Conservation (phyloP, 2,329 filamentous ascomycete species). For the Raffaelea deltoideospora region DNA sequence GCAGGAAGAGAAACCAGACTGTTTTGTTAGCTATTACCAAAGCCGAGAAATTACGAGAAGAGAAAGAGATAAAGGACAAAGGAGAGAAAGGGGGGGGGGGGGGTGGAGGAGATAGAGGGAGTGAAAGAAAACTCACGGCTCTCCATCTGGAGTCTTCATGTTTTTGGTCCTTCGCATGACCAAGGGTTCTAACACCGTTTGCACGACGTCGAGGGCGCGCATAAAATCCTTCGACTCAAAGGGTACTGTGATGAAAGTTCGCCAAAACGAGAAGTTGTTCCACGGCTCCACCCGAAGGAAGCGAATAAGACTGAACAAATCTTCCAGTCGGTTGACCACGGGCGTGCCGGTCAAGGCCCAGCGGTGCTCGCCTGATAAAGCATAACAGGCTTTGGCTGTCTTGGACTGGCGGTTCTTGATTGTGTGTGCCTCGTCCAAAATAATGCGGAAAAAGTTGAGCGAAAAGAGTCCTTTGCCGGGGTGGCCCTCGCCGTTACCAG, state of each 20-base stretch:
- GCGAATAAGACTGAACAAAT: constrained; percentile 81
- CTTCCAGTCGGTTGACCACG: constrained; percentile 90
- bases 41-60: not conserved
- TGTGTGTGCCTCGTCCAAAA: constrained; percentile 86
- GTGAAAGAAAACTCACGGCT: constrained; percentile 25
- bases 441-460: constrained; percentile 84
- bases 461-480: constrained; percentile 69
- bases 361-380: constrained; percentile 68
- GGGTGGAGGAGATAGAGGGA: no score
- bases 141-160: constrained; percentile 85
- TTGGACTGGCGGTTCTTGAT: constrained; percentile 89
- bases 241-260: constrained; percentile 92
- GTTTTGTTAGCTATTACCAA: constrained; percentile 4
- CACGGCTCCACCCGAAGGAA: constrained; percentile 93
- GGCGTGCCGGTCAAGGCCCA: constrained; percentile 94
- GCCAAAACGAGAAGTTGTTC: constrained; percentile 99
- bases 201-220: constrained; percentile 85
- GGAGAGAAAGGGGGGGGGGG: not conserved
- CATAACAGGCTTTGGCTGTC: constrained; percentile 88
- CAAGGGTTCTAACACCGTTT: constrained; percentile 90
- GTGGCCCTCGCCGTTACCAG: constrained; percentile 41
- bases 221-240: constrained; percentile 95
- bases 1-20: constrained; percentile 65
- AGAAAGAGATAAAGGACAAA: not conserved
- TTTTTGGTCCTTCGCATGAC: constrained; percentile 92